A percentile compares a stretch with the other conserved stretches of the same genome.
Conservation (phyloP, 2,329 filamentous ascomycete genomes). For the Scleromitrula shiraiana region DNA sequence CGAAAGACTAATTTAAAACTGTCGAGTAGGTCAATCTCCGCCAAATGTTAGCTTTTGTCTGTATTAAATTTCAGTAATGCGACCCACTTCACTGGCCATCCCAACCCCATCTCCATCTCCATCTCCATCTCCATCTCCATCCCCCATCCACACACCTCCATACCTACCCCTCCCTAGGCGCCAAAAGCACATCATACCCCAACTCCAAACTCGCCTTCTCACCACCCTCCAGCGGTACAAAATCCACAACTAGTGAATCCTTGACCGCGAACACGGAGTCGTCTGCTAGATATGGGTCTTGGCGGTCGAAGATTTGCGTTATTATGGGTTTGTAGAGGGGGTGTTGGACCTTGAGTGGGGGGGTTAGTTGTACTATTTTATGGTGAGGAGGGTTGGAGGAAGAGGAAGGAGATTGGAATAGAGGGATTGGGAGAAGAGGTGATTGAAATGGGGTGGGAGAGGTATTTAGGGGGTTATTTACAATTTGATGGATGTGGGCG, state of each 20-base stretch:
- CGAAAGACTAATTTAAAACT: no score
- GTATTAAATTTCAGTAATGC: no score
- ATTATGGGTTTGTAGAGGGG: constrained; percentile 56
- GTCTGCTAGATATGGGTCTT: constrained; percentile 53
- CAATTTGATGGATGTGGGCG: constrained; percentile 56
- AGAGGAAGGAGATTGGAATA: no score
- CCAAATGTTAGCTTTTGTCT: no score
- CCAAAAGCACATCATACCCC: neutral
- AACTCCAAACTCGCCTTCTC: neutral
- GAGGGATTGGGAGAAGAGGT: neutral
- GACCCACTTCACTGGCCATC: no score
- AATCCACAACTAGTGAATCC: constrained; percentile 43
- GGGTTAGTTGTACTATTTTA: neutral
- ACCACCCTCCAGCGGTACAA: constrained; percentile 34
- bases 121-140: no score
- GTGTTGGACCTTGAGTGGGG: constrained; percentile 14
- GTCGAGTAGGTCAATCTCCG: no score
- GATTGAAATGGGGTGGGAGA: neutral
- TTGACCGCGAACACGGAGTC: constrained; percentile 47
- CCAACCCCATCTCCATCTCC: no score
- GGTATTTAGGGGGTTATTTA: constrained; percentile 23
- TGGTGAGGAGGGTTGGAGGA: no score
- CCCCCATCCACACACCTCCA: neutral
- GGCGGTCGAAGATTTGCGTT: constrained; percentile 68
- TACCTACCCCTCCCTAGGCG: neutral